phyloP scores from a whole-genome alignment of 2,329 filamentous ascomycete genomes.

The Amauroascus niger region DNA sequence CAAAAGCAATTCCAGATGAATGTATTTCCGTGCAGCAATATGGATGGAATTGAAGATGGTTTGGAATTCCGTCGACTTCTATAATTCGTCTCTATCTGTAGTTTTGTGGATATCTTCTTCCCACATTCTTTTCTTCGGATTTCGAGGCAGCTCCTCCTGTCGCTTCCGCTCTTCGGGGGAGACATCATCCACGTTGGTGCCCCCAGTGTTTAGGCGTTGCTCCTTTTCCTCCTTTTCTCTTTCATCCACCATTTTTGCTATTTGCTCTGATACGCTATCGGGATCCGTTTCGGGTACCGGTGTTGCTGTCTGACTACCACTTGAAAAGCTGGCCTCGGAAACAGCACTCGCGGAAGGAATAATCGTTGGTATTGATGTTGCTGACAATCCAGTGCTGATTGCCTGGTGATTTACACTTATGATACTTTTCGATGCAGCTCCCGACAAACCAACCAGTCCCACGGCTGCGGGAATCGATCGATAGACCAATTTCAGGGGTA shows the following conservation, averaged over 20 bases:
- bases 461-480: slow-evolving; percentile 50
- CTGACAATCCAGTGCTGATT: not conserved
- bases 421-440: not conserved
- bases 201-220: slow-evolving; percentile 19
- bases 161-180: slow-evolving; percentile 28
- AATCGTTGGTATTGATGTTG: slow-evolving; percentile 1
- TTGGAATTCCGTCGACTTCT: not conserved
- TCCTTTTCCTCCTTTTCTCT: slow-evolving; percentile 16
- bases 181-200: slow-evolving; percentile 27
- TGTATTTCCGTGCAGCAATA: too few relatives aligned
- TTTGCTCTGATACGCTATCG: slow-evolving; percentile 34
- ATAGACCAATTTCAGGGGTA: slow-evolving; percentile 63
- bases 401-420: not conserved
- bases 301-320: not conserved
- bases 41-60: too few relatives aligned
- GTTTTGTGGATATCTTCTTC: slow-evolving; percentile 31
- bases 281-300: not conserved
- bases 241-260: slow-evolving; percentile 34
- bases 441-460: slow-evolving; percentile 39
- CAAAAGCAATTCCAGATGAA: too few relatives aligned
- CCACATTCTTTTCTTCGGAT: slow-evolving; percentile 43
- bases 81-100: slow-evolving; percentile 17
- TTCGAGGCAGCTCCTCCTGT: slow-evolving; percentile 34
- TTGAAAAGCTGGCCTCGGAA: not conserved
- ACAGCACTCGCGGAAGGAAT: not conserved